Conservation (phyloP, 2,329 filamentous ascomycete genomes). For the Trichoderma sp. region DNA sequence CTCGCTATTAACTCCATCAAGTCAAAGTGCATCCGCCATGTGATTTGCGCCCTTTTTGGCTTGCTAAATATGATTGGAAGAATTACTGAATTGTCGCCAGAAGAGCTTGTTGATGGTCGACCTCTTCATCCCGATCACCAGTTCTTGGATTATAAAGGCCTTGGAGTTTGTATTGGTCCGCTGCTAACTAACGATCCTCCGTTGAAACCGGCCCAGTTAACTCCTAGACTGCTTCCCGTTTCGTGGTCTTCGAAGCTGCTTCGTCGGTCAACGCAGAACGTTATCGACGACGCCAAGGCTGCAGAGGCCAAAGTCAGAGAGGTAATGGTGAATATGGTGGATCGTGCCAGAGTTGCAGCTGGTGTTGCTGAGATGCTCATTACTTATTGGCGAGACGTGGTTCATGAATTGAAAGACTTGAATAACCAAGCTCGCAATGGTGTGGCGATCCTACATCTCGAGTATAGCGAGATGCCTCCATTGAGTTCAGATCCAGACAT, state of each 20-base stretch:
- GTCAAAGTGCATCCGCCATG: conserved; percentile 61
- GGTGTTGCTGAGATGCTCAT: conserved; percentile 68
- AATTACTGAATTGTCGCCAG: conserved; percentile 56
- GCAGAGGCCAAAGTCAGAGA: background rate
- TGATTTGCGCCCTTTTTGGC: conserved; percentile 70
- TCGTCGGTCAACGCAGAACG: conserved; percentile 34
- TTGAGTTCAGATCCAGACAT: conserved; percentile 49
- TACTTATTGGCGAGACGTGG: conserved; percentile 66
- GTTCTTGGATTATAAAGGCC: conserved; percentile 65
- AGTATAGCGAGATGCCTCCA: conserved; percentile 39
- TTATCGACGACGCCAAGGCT: conserved; percentile 21
- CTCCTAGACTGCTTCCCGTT: conserved; percentile 48
- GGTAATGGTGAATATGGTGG: conserved; percentile 51
- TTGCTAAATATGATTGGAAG: conserved; percentile 64
- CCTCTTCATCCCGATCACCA: conserved; percentile 58
- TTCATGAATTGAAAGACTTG: conserved; percentile 61
- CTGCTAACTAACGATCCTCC: conserved; percentile 62
- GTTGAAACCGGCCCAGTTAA: conserved; percentile 50
- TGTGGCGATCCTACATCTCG: conserved; percentile 29
- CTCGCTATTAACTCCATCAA: conserved; percentile 63
- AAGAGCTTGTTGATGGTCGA: conserved; percentile 56
- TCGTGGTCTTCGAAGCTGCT: conserved; percentile 50
- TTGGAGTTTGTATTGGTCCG: conserved; percentile 69
- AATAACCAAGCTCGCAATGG: conserved; percentile 37
- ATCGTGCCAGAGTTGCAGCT: conserved; percentile 63